Evolutionary conservation across 352 stramenopile genomes (phyloP), one percentile per base, ranked within the genome.

Genomic region (Aphanomyces cochlioides): DNA sequence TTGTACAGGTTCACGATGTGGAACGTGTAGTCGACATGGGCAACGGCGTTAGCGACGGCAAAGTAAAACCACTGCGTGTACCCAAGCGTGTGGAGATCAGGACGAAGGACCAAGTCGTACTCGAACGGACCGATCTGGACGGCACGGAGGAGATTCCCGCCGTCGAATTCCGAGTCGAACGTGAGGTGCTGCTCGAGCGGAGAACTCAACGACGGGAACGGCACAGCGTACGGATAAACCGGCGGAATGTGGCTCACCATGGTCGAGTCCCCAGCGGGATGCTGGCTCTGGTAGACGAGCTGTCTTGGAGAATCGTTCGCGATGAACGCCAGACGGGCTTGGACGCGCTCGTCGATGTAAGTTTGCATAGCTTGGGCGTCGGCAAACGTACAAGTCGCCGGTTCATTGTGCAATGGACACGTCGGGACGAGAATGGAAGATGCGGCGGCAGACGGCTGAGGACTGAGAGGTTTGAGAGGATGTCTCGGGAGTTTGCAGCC

Each of bases 41-140:
- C n/a, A 3, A 77, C 67, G 7, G 86, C 77, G 63, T 96, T 96
- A 56, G 79, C 85, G n/a, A 98, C 75, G 3, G 80, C 81, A 73
- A 98, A 98, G 70, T 98, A 98, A 65, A 98, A 98, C 94, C 94
- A 98, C 76, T 98, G 90, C 73, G 82, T 95, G 61, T 96, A 82
- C 0, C 87, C 81, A 0, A 59, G 75, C 12, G 87, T 96, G 73
- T 97, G 87, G 36, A 95, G 67, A 74, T 98, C 94, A 0, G 79
- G 73, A 4, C 90, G 79, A 13, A 98, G 63, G 8, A 97, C 78
- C 8, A 98, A 78, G 45, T 98, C 93, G 73, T 98, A 98, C 58
- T 97, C 88, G 39, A 68, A 81, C 28, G 86, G 73, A 2, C 87
- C 93, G 8, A 93, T 82, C 53, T 93, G 90, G 66, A 96, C 84